These are phyloP conservation scores for Microsporum canis DNA, from an alignment of 2,329 filamentous ascomycete genomes.

Conservation along the genomic window DNA sequence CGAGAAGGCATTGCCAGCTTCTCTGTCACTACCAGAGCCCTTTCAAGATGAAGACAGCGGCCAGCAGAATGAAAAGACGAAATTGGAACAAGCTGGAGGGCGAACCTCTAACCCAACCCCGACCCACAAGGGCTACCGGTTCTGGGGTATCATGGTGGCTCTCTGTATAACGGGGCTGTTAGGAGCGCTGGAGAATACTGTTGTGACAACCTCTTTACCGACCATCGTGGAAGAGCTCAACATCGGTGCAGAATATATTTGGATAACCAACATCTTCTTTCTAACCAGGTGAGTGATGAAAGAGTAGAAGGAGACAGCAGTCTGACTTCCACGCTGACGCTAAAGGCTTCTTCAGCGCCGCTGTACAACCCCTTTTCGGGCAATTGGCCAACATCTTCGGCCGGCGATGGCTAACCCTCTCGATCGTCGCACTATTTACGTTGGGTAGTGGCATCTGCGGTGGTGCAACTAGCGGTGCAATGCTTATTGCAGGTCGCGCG, in stretches of 20 bases:
- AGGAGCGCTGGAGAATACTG: neutral
- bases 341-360: neutral
- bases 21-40: too few species aligned
- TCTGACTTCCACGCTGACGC: too few species aligned
- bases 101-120: too few species aligned
- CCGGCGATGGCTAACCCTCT: conserved; percentile 33
- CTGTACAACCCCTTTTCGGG: conserved; percentile 41
- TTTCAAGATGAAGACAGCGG: too few species aligned
- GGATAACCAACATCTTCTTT: conserved; percentile 1
- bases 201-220: neutral
- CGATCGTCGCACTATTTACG: conserved; percentile 35
- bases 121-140: neutral
- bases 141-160: neutral
- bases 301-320: too few species aligned
- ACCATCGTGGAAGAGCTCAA: neutral
- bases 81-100: too few species aligned
- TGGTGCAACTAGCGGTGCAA: neutral
- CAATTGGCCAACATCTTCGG: conserved; percentile 44
- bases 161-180: neutral
- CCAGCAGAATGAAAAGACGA: too few species aligned
- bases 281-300: neutral
- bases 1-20: too few species aligned
- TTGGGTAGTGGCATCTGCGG: neutral
- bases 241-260: neutral
- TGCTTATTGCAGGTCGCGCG: neutral